These are phyloP conservation scores for Malus fusca DNA, from an alignment of 306 rosid genomes.

Conservation along the genomic window DNA sequence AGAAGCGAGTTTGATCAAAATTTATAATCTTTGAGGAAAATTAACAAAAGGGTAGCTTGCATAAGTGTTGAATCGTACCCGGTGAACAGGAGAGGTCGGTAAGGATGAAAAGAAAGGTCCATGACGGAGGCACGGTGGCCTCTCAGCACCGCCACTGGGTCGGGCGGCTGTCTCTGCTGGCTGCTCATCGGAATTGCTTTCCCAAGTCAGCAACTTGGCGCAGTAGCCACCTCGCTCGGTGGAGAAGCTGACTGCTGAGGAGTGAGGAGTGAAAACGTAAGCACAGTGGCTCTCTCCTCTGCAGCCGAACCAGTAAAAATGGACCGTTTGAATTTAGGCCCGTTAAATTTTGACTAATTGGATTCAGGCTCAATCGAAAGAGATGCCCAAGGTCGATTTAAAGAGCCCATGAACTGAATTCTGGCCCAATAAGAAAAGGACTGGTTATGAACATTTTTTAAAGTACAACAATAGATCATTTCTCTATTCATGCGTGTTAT, in stretches of 20 bases:
- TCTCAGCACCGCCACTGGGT: conserved; percentile 78
- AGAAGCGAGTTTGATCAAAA: neutral
- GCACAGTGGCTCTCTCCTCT: neutral
- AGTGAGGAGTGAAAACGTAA: too few relatives aligned
- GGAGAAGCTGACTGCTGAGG: too few relatives aligned
- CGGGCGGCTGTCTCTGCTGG: conserved; percentile 65
- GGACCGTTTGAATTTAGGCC: too few relatives aligned
- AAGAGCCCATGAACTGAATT: too few relatives aligned
- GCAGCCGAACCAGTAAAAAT: too few relatives aligned
- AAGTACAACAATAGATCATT: too few relatives aligned
- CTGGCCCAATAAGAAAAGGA: neutral
- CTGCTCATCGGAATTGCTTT: conserved; percentile 38
- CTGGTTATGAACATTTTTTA: neutral
- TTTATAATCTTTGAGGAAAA: neutral
- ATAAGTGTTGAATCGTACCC: conserved; percentile 29
- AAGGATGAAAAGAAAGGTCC: conserved; percentile 66
- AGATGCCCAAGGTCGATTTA: too few relatives aligned
- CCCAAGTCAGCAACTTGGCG: neutral
- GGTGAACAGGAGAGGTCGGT: conserved; percentile 48
- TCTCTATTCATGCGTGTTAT: too few relatives aligned
- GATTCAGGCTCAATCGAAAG: too few relatives aligned
- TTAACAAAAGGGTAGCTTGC: neutral
- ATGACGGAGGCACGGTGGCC: conserved; percentile 86
- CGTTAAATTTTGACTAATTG: too few relatives aligned
- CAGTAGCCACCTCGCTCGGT: neutral